phyloP scores from a whole-genome alignment of 441 rosid species.

The Erodium chrysanthum region DNA sequence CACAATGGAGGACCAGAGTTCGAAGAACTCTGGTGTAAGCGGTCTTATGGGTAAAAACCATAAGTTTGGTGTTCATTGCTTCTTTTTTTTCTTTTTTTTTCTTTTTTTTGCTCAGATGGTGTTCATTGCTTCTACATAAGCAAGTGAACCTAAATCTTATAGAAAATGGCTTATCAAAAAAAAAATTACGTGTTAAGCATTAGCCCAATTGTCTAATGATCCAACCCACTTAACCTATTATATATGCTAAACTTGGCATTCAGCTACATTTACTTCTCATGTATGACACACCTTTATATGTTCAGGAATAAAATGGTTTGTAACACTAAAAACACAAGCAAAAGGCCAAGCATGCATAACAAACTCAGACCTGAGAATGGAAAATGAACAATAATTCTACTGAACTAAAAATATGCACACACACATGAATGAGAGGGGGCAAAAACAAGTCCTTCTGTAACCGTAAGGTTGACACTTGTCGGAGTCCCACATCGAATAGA shows the following conservation, averaged over 20 bases:
- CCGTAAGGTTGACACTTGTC: background rate
- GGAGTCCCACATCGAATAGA: too few species aligned
- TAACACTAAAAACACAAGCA: background rate
- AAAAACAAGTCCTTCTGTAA: background rate
- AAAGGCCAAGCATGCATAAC: background rate
- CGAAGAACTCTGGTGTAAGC: too few species aligned
- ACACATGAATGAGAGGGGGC: background rate
- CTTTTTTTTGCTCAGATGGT: too few species aligned
- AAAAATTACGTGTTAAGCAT: too few species aligned
- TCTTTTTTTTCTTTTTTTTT: too few species aligned
- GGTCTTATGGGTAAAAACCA: too few species aligned
- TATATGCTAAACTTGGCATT: background rate
- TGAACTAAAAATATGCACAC: background rate
- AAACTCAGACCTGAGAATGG: conserved; percentile 6
- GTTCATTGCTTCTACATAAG: too few species aligned
- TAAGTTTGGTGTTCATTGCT: too few species aligned
- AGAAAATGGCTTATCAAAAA: too few species aligned
- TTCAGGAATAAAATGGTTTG: background rate
- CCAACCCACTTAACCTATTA: conserved; percentile 5
- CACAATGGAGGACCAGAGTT: too few species aligned
- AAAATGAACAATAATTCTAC: background rate
- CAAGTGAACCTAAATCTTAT: too few species aligned
- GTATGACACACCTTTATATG: background rate
- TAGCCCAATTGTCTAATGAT: background rate
- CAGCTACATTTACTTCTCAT: conserved; percentile 1